A percentile compares a stretch with the other conserved stretches of the same genome.
These are phyloP conservation scores for Curvularia spicifera DNA, from an alignment of 2,329 filamentous ascomycete genomes.

Conservation along the genomic window DNA sequence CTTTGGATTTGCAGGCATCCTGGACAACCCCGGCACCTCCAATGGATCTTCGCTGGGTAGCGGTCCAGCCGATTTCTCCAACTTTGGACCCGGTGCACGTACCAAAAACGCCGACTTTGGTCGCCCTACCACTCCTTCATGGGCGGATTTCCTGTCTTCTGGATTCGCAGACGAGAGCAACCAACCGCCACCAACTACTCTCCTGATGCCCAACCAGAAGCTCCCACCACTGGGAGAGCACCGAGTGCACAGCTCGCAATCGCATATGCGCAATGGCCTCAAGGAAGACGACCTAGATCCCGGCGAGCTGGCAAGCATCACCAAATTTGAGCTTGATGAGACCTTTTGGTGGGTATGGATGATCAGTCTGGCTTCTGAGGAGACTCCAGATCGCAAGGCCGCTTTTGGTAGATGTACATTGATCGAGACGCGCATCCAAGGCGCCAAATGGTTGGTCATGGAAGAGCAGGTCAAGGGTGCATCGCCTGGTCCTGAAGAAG, in stretches of 20 bases:
- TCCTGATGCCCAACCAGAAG: conserved; percentile 90
- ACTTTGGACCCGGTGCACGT: conserved; percentile 69
- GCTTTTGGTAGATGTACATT: conserved; percentile 94
- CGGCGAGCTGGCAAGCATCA: conserved; percentile 93
- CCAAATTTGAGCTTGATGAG: conserved; percentile 83
- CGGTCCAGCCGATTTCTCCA: conserved; percentile 74
- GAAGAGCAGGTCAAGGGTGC: conserved; percentile 97
- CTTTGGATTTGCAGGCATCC: conserved; percentile 80
- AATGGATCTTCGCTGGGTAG: conserved; percentile 36
- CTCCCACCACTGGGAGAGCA: conserved; percentile 79
- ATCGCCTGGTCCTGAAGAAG: conserved; percentile 80
- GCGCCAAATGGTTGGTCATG: conserved; percentile 89
- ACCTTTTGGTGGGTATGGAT: conserved; percentile 99
- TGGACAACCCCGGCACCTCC: conserved; percentile 66
- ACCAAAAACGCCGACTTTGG: conserved; percentile 72
- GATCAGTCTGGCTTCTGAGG: conserved; percentile 89
- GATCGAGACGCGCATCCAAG: conserved; percentile 82
- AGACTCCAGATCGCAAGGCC: conserved; percentile 82
- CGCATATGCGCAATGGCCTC: conserved; percentile 68
- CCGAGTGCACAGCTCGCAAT: conserved; percentile 85
- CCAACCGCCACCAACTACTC: conserved; percentile 66
- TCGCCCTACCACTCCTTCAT: conserved; percentile 92
- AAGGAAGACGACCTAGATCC: conserved; percentile 78
- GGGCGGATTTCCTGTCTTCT: conserved; percentile 96
- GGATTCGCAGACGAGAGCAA: conserved; percentile 82